These are phyloP conservation scores for Gossypium rotundifolium DNA, from an alignment of 345 rosid genomes.

Conservation along the genomic window DNA sequence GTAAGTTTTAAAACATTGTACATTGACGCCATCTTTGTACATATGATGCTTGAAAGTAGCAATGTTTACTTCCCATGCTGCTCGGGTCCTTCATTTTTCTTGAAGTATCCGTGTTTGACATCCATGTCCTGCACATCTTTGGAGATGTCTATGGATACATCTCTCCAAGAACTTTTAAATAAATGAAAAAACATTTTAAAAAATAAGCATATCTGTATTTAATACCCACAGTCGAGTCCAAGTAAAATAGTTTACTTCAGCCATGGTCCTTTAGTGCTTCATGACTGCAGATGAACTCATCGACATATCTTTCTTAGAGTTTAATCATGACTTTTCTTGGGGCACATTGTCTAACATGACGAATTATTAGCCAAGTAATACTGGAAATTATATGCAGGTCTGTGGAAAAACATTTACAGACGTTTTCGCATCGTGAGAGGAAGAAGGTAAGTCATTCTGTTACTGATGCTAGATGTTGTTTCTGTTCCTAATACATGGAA, in stretches of 20 bases:
- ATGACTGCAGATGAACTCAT: neutral
- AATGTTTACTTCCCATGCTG: neutral
- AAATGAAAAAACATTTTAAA: no score
- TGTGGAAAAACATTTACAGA: constrained; percentile 50
- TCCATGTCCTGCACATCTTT: no score
- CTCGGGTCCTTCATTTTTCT: neutral
- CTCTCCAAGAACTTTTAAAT: no score
- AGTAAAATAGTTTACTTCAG: neutral
- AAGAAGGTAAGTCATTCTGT: constrained; percentile 40
- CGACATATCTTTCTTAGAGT: neutral
- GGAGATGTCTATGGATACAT: no score
- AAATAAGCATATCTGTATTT: neutral
- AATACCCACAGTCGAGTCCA: neutral
- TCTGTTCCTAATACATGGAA: neutral
- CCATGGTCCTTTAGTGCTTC: neutral
- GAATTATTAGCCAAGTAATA: neutral
- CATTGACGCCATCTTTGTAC: neutral
- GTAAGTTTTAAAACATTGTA: constrained; percentile 23
- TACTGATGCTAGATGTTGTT: neutral
- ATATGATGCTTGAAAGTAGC: neutral
- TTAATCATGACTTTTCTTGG: neutral
- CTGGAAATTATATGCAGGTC: constrained; percentile 26
- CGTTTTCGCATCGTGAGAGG: constrained; percentile 55
- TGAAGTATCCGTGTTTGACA: neutral
- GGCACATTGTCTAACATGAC: neutral